Evolutionary conservation across 768 basidiomycete species (phyloP).

Genomic region (Tulasnella sp.): DNA sequence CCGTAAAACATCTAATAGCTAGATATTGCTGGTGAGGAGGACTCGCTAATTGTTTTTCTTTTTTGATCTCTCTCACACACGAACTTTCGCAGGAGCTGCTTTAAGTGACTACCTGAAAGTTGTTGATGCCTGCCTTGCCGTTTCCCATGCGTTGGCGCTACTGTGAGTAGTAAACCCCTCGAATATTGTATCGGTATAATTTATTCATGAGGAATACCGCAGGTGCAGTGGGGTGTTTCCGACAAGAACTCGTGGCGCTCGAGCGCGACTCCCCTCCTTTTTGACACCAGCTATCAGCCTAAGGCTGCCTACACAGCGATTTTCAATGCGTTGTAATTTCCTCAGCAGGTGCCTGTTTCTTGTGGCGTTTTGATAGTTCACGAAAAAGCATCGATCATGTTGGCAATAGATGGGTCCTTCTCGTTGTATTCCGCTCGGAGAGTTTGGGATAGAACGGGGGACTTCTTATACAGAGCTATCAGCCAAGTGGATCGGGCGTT

Average conservation of each 20-base stretch:
- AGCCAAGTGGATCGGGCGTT: too few species aligned
- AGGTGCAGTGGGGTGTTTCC: constrained; percentile 1
- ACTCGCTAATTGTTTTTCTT: not conserved
- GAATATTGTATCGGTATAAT: not conserved
- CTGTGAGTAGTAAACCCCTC: not conserved
- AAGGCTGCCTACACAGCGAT: constrained; percentile 1
- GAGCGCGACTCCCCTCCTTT: not conserved
- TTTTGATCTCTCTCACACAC: not conserved
- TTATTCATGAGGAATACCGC: not conserved
- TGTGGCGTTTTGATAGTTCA: too few species aligned
- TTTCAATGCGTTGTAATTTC: not conserved
- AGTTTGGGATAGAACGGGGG: too few species aligned
- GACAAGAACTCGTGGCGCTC: constrained; percentile 1
- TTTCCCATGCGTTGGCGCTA: not conserved
- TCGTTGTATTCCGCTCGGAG: too few species aligned
- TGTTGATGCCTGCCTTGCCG: not conserved
- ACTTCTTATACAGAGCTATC: too few species aligned
- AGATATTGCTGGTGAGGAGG: not conserved
- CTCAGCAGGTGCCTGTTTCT: too few species aligned
- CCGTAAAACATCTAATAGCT: not conserved
- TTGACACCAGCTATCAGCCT: not conserved
- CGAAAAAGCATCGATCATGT: too few species aligned
- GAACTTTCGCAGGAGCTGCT: not conserved
- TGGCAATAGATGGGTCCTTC: too few species aligned
- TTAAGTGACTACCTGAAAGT: not conserved